Evolutionary conservation across 805 yeast species (phyloP).

Genomic region (Candida nanaspora): DNA sequence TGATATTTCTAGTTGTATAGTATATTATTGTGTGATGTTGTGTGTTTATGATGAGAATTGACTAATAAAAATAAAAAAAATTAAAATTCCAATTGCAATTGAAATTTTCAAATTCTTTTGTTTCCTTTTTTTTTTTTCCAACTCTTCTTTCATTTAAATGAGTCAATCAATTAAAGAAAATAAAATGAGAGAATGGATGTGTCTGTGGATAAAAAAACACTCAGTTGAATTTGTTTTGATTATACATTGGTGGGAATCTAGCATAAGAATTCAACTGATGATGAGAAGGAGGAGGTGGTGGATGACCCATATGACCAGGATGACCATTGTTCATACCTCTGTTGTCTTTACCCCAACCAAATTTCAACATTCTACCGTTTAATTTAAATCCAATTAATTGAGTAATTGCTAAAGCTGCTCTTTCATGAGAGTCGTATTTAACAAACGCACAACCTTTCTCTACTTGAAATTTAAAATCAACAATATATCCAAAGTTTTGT

Average conservation of each 20-base stretch:
- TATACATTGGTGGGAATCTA: constrained; percentile 3
- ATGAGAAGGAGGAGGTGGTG: not conserved
- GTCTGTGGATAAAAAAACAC: too few species aligned
- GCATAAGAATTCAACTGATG: not conserved
- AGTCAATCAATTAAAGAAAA: too few species aligned
- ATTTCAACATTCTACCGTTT: constrained; percentile 71
- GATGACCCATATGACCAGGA: too few species aligned
- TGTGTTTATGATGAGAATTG: too few species aligned
- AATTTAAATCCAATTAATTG: constrained; percentile 65
- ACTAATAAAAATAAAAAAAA: too few species aligned
- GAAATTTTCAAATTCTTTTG: too few species aligned
- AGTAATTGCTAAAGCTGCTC: constrained; percentile 83
- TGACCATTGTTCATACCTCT: not conserved
- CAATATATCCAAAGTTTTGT: constrained; percentile 75
- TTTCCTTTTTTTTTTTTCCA: too few species aligned
- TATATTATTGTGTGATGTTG: too few species aligned
- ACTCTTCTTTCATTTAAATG: too few species aligned
- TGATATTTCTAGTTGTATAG: too few species aligned
- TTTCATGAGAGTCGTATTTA: constrained; percentile 77
- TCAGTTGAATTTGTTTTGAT: not conserved
- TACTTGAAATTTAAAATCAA: constrained; percentile 72
- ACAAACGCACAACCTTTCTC: constrained; percentile 88
- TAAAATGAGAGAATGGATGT: too few species aligned
- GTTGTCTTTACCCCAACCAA: constrained; percentile 80
- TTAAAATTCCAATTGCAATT: too few species aligned